Evolutionary conservation across 2,329 filamentous ascomycete species (phyloP).

Genomic region (Xylariales sp.): DNA sequence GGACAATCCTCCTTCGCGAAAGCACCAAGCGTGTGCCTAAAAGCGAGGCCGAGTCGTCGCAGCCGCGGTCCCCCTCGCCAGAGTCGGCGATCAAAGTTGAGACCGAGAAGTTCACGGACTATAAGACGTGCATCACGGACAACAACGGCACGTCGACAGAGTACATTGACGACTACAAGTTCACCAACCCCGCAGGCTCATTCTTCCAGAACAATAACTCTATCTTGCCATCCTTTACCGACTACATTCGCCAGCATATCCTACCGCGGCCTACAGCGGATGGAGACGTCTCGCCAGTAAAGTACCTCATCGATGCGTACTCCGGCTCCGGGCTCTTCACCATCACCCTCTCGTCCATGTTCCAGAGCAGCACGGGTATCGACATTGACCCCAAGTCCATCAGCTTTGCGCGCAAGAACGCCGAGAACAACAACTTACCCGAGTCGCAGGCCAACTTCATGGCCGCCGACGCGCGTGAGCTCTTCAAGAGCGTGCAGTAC

Average conservation of each 20-base stretch:
- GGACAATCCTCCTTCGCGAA: constrained; percentile 85
- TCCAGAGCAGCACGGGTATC: constrained; percentile 82
- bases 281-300: constrained; percentile 43
- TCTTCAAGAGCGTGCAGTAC: constrained; percentile 75
- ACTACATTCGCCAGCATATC: constrained; percentile 79
- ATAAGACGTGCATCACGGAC: constrained; percentile 87
- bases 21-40: constrained; percentile 67
- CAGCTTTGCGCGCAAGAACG: constrained; percentile 73
- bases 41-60: constrained; percentile 16
- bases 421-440: constrained; percentile 66
- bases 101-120: constrained; percentile 60
- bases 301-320: constrained; percentile 94
- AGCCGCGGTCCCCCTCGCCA: constrained; percentile 13
- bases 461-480: constrained; percentile 76
- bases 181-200: constrained; percentile 85
- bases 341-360: constrained; percentile 81
- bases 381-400: constrained; percentile 83
- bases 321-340: constrained; percentile 97
- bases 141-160: constrained; percentile 79
- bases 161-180: constrained; percentile 79
- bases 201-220: constrained; percentile 99
- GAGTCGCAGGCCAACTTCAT: constrained; percentile 73
- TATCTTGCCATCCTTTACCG: constrained; percentile 81
- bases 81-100: constrained; percentile 46
- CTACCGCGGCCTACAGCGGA: constrained; percentile 44